phyloP scores from a whole-genome alignment of 192 early-diverging fungal genomes.

The Bifiguratus adelaidae region DNA sequence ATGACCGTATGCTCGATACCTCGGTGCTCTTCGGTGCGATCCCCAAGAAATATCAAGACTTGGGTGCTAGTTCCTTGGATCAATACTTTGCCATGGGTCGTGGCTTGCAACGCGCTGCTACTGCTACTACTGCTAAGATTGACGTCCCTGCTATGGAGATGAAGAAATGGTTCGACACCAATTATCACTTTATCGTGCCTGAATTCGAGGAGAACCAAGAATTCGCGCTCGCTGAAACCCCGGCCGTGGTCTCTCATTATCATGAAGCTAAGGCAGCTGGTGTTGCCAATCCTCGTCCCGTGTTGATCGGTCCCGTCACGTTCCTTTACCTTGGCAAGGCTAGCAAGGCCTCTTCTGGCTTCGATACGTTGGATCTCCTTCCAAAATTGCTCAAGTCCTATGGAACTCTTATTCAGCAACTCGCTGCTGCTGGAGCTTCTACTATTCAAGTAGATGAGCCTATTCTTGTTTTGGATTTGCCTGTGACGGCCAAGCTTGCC shows the following conservation, averaged over 20 bases:
- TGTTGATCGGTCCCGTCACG: constrained; percentile 84
- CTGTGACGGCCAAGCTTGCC: constrained; percentile 29
- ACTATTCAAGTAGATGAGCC: constrained; percentile 88
- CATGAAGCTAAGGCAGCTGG: constrained; percentile 86
- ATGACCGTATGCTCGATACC: constrained; percentile 64
- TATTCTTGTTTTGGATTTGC: constrained; percentile 53
- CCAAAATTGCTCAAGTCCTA: constrained; percentile 74
- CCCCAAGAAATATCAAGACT: constrained; percentile 42
- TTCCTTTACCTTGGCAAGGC: constrained; percentile 82
- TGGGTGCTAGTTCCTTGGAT: constrained; percentile 45
- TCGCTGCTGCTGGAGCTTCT: constrained; percentile 65
- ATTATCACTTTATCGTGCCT: constrained; percentile 83
- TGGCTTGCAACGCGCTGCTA: constrained; percentile 69
- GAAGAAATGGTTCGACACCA: constrained; percentile 99
- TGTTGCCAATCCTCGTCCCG: constrained; percentile 86
- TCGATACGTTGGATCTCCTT: constrained; percentile 70
- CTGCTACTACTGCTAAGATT: constrained; percentile 52
- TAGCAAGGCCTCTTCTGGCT: constrained; percentile 49
- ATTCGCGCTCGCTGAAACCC: constrained; percentile 52
- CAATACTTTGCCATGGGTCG: constrained; percentile 98
- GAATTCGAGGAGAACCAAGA: constrained; percentile 67
- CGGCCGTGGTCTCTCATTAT: constrained; percentile 77
- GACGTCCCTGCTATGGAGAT: constrained; percentile 95
- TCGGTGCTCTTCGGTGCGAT: constrained; percentile 48
- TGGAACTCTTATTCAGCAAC: constrained; percentile 57